Conservation (phyloP, 108 stramenopile genomes). For the Fragilariopsis cylindrus region DNA sequence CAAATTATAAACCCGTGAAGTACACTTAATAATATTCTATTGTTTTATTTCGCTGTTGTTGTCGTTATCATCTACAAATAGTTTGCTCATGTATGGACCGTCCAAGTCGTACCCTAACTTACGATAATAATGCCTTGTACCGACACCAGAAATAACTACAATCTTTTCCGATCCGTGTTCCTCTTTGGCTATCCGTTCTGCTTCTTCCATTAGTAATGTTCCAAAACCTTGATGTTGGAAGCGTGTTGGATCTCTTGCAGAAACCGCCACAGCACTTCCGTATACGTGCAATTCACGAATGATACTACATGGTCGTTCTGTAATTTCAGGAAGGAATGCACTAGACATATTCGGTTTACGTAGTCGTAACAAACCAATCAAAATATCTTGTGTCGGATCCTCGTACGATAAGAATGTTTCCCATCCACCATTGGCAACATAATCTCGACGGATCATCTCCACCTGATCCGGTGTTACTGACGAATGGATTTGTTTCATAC, state of each 20-base stretch:
- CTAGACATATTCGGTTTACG: slow-evolving; percentile 40
- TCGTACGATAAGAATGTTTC: slow-evolving; percentile 95
- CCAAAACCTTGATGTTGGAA: slow-evolving; percentile 98
- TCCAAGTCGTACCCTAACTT: slow-evolving; percentile 93
- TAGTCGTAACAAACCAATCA: slow-evolving; percentile 72
- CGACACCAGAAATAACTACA: slow-evolving; percentile 94
- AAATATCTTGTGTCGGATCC: slow-evolving; percentile 89
- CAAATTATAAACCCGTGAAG: background rate
- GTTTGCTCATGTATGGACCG: slow-evolving; percentile 90
- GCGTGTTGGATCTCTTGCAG: slow-evolving; percentile 83
- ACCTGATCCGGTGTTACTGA: slow-evolving; percentile 90
- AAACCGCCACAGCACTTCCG: slow-evolving; percentile 92
- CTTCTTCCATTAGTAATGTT: slow-evolving; percentile 93
- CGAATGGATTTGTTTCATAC: slow-evolving; percentile 93
- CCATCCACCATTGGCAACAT: slow-evolving; percentile 93
- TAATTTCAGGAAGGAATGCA: slow-evolving; percentile 44
- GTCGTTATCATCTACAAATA: slow-evolving; percentile 26
- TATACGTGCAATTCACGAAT: slow-evolving; percentile 96
- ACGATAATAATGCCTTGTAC: slow-evolving; percentile 95
- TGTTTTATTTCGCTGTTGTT: slow-evolving; percentile 11
- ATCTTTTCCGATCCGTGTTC: slow-evolving; percentile 92
- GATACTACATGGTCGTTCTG: slow-evolving; percentile 72
- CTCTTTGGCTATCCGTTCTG: slow-evolving; percentile 90
- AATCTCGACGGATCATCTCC: slow-evolving; percentile 91
- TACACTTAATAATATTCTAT: background rate